A percentile compares a stretch with the other conserved stretches of the same genome.
Conservation (phyloP, 2,329 filamentous ascomycete species). For the Tolypocladium sp. region DNA sequence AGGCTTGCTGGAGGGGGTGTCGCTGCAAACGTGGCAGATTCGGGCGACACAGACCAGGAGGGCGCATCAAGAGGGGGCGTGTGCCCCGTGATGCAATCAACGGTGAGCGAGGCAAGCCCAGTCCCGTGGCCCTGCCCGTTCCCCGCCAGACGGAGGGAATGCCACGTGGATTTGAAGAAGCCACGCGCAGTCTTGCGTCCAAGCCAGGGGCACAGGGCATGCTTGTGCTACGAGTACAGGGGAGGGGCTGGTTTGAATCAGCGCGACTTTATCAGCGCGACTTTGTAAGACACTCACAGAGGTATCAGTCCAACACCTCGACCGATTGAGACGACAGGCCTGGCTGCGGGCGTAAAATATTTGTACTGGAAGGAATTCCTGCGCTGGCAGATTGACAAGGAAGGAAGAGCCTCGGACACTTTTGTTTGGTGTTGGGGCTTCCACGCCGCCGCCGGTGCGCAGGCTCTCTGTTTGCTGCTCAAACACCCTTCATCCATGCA, state of each 20-base stretch:
- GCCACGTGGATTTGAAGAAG: conserved; percentile 9
- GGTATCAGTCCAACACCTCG: not conserved
- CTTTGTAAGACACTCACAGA: not conserved
- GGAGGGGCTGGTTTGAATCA: not conserved
- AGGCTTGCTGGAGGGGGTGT: not conserved
- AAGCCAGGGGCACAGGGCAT: not conserved
- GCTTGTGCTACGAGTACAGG: not conserved
- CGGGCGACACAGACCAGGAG: not conserved
- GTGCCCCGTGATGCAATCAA: not conserved
- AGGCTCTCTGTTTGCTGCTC: not conserved
- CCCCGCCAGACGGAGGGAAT: conserved; percentile 6
- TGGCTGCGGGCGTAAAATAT: not conserved
- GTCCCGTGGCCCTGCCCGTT: not conserved
- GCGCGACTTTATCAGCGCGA: not conserved
- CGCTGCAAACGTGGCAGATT: not conserved
- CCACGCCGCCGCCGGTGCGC: not conserved
- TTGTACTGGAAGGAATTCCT: not conserved
- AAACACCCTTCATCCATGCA: not conserved
- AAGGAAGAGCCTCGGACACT: not conserved
- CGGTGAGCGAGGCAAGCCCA: not conserved
- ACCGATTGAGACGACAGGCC: not conserved
- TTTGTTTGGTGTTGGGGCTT: too few species aligned
- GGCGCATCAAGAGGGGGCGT: not conserved
- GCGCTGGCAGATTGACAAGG: not conserved
- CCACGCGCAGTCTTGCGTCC: conserved; percentile 1